phyloP scores from a whole-genome alignment of 2,329 filamentous ascomycete genomes.

The Botrytis byssoidea region DNA sequence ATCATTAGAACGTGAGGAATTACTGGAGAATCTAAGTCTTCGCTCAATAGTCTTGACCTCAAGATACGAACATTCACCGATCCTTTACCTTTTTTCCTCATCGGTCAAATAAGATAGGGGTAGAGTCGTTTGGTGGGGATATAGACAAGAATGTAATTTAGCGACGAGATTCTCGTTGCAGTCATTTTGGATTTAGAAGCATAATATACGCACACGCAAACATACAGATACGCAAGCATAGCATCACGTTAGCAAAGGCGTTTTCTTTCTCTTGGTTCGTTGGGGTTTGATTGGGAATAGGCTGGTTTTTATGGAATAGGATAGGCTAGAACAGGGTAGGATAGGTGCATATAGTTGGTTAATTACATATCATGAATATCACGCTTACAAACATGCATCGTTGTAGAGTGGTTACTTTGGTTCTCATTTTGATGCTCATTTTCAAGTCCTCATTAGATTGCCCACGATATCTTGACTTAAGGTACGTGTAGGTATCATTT shows the following conservation, averaged over 20 bases:
- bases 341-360: not conserved
- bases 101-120: not conserved
- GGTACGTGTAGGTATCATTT: not conserved
- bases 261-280: not conserved
- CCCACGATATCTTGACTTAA: not conserved
- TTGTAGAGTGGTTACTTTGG: not conserved
- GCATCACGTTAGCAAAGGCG: not conserved
- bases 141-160: conserved; percentile 9
- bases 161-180: not conserved
- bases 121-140: not conserved
- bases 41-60: not conserved
- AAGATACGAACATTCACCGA: not conserved
- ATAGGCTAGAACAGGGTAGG: not conserved
- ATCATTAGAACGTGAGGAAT: not conserved
- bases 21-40: not conserved
- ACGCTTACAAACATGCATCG: not conserved
- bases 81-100: not conserved
- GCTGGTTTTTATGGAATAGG: not conserved
- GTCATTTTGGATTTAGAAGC: not conserved
- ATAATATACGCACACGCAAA: not conserved
- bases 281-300: not conserved
- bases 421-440: not conserved
- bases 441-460: not conserved
- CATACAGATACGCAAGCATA: not conserved
- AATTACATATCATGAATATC: not conserved